Percentiles rank a stretch among this genome's conserved stretches.
These are phyloP conservation scores for Nannochloris sp. DNA, from an alignment of 139 green algal genomes.

Conservation along the genomic window DNA sequence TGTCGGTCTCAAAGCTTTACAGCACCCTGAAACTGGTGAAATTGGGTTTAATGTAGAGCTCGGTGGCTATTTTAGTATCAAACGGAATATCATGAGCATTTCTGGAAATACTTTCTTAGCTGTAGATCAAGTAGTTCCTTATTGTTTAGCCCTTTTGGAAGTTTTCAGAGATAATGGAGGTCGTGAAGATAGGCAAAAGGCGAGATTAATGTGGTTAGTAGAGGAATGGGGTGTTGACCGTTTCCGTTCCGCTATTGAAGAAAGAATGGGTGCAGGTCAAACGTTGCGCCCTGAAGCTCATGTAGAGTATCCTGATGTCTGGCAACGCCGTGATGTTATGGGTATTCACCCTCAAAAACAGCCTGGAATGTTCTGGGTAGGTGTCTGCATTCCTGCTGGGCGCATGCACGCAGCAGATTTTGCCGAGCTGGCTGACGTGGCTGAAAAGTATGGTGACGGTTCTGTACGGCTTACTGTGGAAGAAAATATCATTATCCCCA, in stretches of 20 bases:
- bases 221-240: constrained; percentile 72
- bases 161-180: constrained; percentile 84
- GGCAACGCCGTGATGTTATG: constrained; percentile 71
- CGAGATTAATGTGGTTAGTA: constrained; percentile 93
- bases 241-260: constrained; percentile 60
- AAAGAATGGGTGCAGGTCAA: constrained; percentile 64
- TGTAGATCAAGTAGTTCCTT: constrained; percentile 62
- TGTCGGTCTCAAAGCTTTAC: constrained; percentile 83
- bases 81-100: constrained; percentile 86
- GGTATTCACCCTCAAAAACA: constrained; percentile 91
- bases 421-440: constrained; percentile 62
- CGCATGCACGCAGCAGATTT: constrained; percentile 76
- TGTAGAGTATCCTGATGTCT: constrained; percentile 45
- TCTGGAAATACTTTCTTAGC: constrained; percentile 75
- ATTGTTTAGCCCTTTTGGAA: constrained; percentile 67
- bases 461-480: constrained; percentile 90
- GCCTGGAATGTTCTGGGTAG: constrained; percentile 57
- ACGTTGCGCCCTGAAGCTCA: constrained; percentile 32
- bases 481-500: constrained; percentile 90
- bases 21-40: constrained; percentile 53
- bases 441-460: constrained; percentile 82
- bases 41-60: constrained; percentile 82
- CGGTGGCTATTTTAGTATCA: constrained; percentile 91
- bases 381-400: constrained; percentile 77
- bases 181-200: constrained; percentile 82